Evolutionary conservation across 306 rosid genomes (phyloP), one percentile per base, ranked within the genome.

Genomic region (Prunus mira): DNA sequence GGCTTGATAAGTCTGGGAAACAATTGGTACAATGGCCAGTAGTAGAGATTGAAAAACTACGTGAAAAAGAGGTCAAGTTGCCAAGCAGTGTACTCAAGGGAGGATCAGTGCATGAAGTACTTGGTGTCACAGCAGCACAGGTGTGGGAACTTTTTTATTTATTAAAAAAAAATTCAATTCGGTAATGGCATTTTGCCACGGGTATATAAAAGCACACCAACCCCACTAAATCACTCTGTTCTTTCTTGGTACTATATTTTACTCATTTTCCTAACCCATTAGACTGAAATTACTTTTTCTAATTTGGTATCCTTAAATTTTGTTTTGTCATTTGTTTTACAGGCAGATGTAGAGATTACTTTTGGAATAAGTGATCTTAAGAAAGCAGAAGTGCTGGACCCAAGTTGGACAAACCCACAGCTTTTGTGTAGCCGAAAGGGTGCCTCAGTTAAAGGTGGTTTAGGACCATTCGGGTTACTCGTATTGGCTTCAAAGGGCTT

Each of bases 11-110:
- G 63, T 82, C 91, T 0, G 90, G 92, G 25, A 91, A 88, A 67
- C 98, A 93, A 54, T 67, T 93, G 75, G 71, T 91, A 12, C 98
- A 93, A 73, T 93, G 97, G 96, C 98, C 97, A 0, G 81, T 89
- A 0, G 45, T 13, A 19, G 93, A 93, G 74, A 69, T 93, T 69
- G 86, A 93, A 73, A 86, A 79, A 49, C 88, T 89, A 25, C 86
- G 96, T 12, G 47, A 19, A 13, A 79, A 89, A 14, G 76, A 72
- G 54, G 85, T 87, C 13, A 77, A 75, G 12, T 81, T 80, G 78
- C 79, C 79, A 6, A 72, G 72, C 69, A 88, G 69, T 50, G 74
- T 60, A 19, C 79, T 93, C 4, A 85, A 82, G 62, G 85, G 79
- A 19, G 93, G 92, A 62, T 78, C 85, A 41, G 3, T 65, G 28